These are phyloP conservation scores for Glycine tomentella DNA, from an alignment of 306 rosid genomes.

Conservation along the genomic window DNA sequence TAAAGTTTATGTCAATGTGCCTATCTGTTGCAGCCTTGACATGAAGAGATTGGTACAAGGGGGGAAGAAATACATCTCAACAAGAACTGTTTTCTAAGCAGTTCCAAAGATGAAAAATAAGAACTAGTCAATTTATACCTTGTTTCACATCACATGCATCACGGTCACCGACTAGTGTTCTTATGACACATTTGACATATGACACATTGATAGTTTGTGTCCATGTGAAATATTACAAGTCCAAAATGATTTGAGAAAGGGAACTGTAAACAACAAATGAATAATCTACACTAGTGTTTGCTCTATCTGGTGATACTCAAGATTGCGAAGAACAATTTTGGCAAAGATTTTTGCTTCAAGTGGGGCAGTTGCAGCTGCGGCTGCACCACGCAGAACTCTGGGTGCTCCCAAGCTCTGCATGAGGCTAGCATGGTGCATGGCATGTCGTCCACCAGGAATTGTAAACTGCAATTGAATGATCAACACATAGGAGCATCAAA, in stretches of 20 bases:
- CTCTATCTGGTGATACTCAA: slow-evolving; percentile 84
- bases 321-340: slow-evolving; percentile 93
- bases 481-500: background rate
- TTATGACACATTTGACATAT: slow-evolving; percentile 39
- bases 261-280: slow-evolving; percentile 22
- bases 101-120: slow-evolving; percentile 45
- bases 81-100: slow-evolving; percentile 50
- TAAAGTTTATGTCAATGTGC: slow-evolving; percentile 56
- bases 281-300: slow-evolving; percentile 60
- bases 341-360: slow-evolving; percentile 93
- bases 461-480: slow-evolving; percentile 75
- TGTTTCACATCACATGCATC: slow-evolving; percentile 57
- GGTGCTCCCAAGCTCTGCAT: slow-evolving; percentile 94
- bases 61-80: slow-evolving; percentile 45
- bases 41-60: slow-evolving; percentile 59
- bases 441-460: slow-evolving; percentile 97
- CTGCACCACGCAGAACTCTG: slow-evolving; percentile 90
- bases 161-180: slow-evolving; percentile 48
- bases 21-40: slow-evolving; percentile 57
- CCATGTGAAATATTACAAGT: slow-evolving; percentile 44
- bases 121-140: slow-evolving; percentile 43
- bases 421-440: slow-evolving; percentile 88
- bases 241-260: slow-evolving; percentile 39
- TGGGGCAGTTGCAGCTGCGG: slow-evolving; percentile 97
- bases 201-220: too few species aligned